Evolutionary conservation across 352 stramenopile species (phyloP).

Genomic region (Globisporangium rhizosaccharum): DNA sequence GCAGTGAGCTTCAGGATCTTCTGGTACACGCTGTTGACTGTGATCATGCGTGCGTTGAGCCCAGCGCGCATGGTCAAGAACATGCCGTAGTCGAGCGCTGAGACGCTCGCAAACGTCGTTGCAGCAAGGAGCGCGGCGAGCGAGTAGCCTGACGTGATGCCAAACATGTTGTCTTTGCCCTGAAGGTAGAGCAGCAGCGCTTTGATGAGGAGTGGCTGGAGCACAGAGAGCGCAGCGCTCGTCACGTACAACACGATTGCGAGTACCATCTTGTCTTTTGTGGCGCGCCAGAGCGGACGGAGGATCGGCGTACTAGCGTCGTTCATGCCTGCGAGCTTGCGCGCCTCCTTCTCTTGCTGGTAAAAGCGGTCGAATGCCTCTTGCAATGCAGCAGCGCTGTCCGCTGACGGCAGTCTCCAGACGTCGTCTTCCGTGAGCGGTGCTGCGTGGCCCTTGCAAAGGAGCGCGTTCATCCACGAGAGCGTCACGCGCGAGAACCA

Average conservation of each 20-base stretch:
- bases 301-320: slow-evolving; percentile 6
- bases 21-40: slow-evolving; percentile 30
- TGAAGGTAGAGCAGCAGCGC: slow-evolving; percentile 20
- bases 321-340: neutral
- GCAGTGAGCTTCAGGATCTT: slow-evolving; percentile 46
- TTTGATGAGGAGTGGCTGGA: slow-evolving; percentile 34
- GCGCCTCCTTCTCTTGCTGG: slow-evolving; percentile 1
- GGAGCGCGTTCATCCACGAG: slow-evolving; percentile 19
- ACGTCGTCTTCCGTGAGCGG: slow-evolving; percentile 25
- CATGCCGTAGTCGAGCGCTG: slow-evolving; percentile 41
- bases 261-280: slow-evolving; percentile 23
- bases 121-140: slow-evolving; percentile 7
- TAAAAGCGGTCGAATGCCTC: slow-evolving; percentile 18
- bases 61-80: slow-evolving; percentile 36
- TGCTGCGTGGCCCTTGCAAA: slow-evolving; percentile 11
- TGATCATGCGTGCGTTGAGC: slow-evolving; percentile 26
- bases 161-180: slow-evolving; percentile 16
- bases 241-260: slow-evolving; percentile 19
- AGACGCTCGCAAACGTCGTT: slow-evolving; percentile 15
- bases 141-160: slow-evolving; percentile 20
- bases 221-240: slow-evolving; percentile 18
- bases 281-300: slow-evolving; percentile 21
- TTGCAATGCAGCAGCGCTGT: slow-evolving; percentile 19
- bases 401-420: slow-evolving; percentile 18
- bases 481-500: slow-evolving; percentile 17